A percentile compares a stretch with the other conserved stretches of the same genome.
These are phyloP conservation scores for Hypoxylon sp. DNA, from an alignment of 2,329 filamentous ascomycete species.

Conservation along the genomic window DNA sequence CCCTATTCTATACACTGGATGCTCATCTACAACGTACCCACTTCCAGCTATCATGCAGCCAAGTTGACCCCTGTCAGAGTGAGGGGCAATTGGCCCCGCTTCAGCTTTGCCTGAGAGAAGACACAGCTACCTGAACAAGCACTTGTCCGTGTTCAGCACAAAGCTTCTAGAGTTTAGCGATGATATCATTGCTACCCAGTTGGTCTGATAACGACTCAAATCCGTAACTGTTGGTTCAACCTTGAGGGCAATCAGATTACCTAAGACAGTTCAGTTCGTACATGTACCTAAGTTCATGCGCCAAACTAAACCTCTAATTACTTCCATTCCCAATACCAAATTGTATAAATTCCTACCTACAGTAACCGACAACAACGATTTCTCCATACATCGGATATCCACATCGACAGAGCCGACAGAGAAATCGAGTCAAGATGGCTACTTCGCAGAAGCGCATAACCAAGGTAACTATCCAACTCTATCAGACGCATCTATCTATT, in stretches of 20 bases:
- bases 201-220: constrained; percentile 12
- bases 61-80: not conserved
- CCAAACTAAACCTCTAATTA: not conserved
- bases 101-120: constrained; percentile 26
- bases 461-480: constrained; percentile 47
- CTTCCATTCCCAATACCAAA: not conserved
- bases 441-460: constrained; percentile 53
- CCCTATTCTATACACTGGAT: too few species aligned
- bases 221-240: not conserved
- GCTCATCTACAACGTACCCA: too few species aligned
- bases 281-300: constrained; percentile 2
- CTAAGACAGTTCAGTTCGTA: not conserved
- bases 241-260: constrained; percentile 12
- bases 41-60: too few species aligned
- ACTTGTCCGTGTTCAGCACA: not conserved
- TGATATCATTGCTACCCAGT: constrained; percentile 37
- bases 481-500: constrained; percentile 23
- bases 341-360: not conserved
- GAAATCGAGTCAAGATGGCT: constrained; percentile 46
- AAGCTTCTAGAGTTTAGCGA: not conserved
- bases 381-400: not conserved
- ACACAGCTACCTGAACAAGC: constrained; percentile 3
- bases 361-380: not conserved
- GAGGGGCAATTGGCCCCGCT: constrained; percentile 31
- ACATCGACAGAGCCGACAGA: not conserved